These are phyloP conservation scores for Nectriaceae sp. DNA, from an alignment of 2,329 filamentous ascomycete species.

Conservation along the genomic window DNA sequence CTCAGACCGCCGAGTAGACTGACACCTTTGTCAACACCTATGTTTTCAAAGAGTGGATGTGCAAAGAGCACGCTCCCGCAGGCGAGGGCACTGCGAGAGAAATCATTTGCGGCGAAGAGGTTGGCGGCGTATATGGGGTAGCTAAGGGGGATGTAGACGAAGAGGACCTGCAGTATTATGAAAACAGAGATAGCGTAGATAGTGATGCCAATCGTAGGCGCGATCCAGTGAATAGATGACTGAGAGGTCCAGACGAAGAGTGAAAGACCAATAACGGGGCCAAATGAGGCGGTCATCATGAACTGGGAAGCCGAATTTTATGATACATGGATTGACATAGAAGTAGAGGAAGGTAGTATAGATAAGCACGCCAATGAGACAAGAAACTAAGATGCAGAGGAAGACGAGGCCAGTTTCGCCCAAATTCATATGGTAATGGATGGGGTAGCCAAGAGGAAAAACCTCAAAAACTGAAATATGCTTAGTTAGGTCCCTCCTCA, in stretches of 20 bases:
- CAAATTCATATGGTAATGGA: background rate
- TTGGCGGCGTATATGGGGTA: background rate
- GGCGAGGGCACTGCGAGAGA: background rate
- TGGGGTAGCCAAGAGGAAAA: background rate
- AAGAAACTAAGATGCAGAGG: background rate
- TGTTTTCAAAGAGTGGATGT: background rate
- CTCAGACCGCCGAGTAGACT: background rate
- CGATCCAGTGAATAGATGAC: background rate
- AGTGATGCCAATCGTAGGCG: background rate
- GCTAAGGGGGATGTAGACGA: background rate
- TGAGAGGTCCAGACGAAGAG: background rate
- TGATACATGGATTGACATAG: background rate
- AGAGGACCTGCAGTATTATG: background rate
- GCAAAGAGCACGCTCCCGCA: background rate
- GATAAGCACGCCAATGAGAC: background rate
- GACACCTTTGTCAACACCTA: background rate
- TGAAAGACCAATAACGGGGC: background rate
- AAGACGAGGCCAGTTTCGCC: background rate
- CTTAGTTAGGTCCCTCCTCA: background rate
- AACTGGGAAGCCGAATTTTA: background rate
- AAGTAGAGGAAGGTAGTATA: background rate
- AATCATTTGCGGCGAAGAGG: background rate
- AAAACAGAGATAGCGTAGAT: background rate
- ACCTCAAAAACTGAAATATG: conserved; percentile 1
- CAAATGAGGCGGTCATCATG: background rate